Percentiles rank a stretch among this genome's conserved stretches.
Evolutionary conservation across 73 alveolate species (phyloP).

Genomic region (Paramecium sexaurelia): DNA sequence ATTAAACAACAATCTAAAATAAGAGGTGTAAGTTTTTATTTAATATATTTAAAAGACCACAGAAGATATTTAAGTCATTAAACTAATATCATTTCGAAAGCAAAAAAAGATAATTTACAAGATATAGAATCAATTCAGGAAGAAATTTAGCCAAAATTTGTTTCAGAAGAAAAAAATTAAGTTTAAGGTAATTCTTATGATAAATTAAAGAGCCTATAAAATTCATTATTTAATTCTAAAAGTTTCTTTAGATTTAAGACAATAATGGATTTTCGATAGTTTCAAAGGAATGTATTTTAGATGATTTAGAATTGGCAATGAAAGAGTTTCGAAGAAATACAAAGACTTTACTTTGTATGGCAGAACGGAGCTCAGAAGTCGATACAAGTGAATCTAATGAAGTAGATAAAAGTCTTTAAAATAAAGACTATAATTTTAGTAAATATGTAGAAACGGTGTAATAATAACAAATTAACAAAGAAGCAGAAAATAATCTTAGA

Average conservation of each 20-base stretch:
- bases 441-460: neutral
- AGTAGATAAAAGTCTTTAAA: neutral
- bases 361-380: conserved; percentile 22
- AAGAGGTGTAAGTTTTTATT: neutral
- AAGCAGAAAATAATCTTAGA: neutral
- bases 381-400: conserved; percentile 37
- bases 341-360: neutral
- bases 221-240: neutral
- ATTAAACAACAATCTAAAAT: neutral
- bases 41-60: neutral
- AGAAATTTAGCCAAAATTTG: neutral
- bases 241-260: neutral
- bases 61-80: neutral
- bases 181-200: neutral
- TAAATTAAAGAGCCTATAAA: neutral
- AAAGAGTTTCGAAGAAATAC: conserved; percentile 26
- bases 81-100: neutral
- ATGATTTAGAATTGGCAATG: neutral
- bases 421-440: neutral
- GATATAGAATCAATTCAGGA: neutral
- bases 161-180: neutral
- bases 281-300: conserved; percentile 11
- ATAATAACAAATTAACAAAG: neutral
- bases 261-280: neutral
- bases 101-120: neutral